These are phyloP conservation scores for Oidiodendron maius DNA, from an alignment of 495 filamentous ascomycete species.

Conservation along the genomic window DNA sequence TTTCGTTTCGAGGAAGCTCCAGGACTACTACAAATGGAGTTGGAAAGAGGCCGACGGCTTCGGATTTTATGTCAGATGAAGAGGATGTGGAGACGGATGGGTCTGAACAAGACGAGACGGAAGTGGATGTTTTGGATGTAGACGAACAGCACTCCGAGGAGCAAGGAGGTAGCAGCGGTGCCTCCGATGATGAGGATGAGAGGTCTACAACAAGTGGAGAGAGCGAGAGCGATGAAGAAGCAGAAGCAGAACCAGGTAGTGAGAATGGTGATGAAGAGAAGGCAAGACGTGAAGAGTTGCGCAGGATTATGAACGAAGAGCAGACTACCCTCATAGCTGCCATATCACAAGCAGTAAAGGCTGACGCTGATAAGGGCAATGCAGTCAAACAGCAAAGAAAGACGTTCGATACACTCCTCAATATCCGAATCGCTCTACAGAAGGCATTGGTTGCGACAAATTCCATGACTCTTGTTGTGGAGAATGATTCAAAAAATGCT, in stretches of 20 bases:
- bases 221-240: conserved; percentile 27
- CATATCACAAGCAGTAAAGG: conserved; percentile 66
- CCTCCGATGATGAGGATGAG: conserved; percentile 21
- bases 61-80: conserved; percentile 44
- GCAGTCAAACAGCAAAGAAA: conserved; percentile 80
- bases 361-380: conserved; percentile 76
- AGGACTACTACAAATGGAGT: conserved; percentile 27
- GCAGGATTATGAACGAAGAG: conserved; percentile 64
- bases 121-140: conserved; percentile 25
- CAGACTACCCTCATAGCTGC: conserved; percentile 62
- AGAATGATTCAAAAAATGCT: conserved; percentile 29
- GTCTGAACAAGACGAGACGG: conserved; percentile 21
- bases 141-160: conserved; percentile 23
- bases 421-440: conserved; percentile 83
- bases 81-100: conserved; percentile 31
- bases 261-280: conserved; percentile 32
- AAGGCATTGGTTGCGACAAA: conserved; percentile 81
- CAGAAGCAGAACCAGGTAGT: conserved; percentile 32
- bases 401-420: conserved; percentile 80
- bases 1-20: conserved; percentile 47
- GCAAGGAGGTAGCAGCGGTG: conserved; percentile 18
- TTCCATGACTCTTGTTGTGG: conserved; percentile 48
- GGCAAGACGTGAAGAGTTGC: conserved; percentile 51
- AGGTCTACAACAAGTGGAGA: background rate
- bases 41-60: conserved; percentile 34